phyloP scores from a whole-genome alignment of 805 yeast species.

The Pichia californica region DNA sequence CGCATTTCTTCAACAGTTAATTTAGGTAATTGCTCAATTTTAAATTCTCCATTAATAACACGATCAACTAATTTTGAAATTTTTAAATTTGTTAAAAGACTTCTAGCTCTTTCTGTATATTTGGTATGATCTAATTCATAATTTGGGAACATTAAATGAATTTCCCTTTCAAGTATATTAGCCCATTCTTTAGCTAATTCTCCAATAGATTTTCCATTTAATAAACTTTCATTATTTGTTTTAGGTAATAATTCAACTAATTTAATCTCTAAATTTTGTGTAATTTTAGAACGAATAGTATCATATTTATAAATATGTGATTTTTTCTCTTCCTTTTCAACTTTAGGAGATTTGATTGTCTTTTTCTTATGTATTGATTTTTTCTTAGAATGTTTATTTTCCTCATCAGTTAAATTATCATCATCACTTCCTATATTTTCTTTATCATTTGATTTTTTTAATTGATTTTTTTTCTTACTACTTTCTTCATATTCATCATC shows the following conservation, averaged over 20 bases:
- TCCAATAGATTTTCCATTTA: constrained; percentile 22
- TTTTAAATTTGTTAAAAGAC: constrained; percentile 51
- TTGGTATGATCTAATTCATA: constrained; percentile 20
- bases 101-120: constrained; percentile 65
- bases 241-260: constrained; percentile 36
- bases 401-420: too few species aligned
- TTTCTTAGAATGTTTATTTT: constrained; percentile 2
- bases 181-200: constrained; percentile 42
- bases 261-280: constrained; percentile 30
- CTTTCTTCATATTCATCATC: constrained; percentile 2
- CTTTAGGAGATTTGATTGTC: background rate
- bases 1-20: constrained; percentile 69
- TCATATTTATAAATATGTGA: background rate
- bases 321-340: background rate
- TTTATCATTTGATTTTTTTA: constrained; percentile 10
- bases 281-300: constrained; percentile 3
- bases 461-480: background rate
- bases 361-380: background rate
- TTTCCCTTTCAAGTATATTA: constrained; percentile 42
- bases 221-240: constrained; percentile 19
- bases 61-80: constrained; percentile 56
- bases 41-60: constrained; percentile 46
- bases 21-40: constrained; percentile 52
- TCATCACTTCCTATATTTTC: too few species aligned
- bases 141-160: constrained; percentile 6